Evolutionary conservation across 2,329 filamentous ascomycete species (phyloP), one percentile per base, ranked within the genome.

Genomic region (Arthrobotrys sinensis): DNA sequence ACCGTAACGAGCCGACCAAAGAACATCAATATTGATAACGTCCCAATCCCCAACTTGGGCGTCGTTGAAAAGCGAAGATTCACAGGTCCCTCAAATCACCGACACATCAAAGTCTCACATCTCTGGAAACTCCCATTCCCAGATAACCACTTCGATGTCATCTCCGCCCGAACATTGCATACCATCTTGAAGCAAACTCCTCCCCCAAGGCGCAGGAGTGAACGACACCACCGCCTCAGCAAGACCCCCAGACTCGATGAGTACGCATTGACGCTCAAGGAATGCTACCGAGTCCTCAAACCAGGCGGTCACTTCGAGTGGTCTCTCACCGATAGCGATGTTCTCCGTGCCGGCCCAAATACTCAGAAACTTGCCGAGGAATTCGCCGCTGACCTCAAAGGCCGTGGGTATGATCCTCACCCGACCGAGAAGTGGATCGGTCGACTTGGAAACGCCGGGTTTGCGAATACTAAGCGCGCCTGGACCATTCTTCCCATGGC

Each of bases 271-370:
- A 96, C 93, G 79, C 87, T 98, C 7, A 87, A 87, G 65, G 96
- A 99, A 85, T 96, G 94, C 84, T 90, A 93, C 86, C 93, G 96
- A 76, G 91, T 96, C 75, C 90, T 97, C 81, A 97, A 97, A 86
- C 94, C 95, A 0, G 94, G 93, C 63, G 96, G 96, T 36, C 95
- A 95, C 84, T 86, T 99, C 75, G 96, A 99, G 83, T 99, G 96
- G 85, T 91, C 90, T 79, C 86, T 98, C 52, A 89, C 98, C 81
- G 96, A 99, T 84, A 92, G 94, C 0, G 94, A 97, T 82, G 90
- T 99, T 81, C 90, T 96, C 79, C 94, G 94, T 80, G 91, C 93
- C 0, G 94, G 94, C 0, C 90, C 92, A 0, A 87, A 91, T 19
- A 93, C 91, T 40, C 90, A 93, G 72, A 93, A 93, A 53, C 92